Percentiles rank a stretch among this genome's conserved stretches.
phyloP scores from a whole-genome alignment of 2,329 filamentous ascomycete genomes.

The Pseudogymnoascus sp. region DNA sequence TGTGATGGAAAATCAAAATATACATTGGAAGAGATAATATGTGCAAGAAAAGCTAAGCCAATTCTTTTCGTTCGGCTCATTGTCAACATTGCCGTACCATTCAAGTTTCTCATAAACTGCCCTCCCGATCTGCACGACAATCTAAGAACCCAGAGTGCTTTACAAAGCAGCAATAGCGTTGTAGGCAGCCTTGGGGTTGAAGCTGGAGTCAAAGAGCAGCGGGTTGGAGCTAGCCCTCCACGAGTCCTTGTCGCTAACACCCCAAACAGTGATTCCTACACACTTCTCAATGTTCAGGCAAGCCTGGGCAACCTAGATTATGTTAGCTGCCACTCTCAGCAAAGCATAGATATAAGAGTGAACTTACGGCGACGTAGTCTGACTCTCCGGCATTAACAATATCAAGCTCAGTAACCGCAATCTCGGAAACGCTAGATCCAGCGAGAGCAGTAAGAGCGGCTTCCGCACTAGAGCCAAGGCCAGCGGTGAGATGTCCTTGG shows the following conservation, averaged over 20 bases:
- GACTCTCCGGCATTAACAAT: slow-evolving; percentile 43
- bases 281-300: slow-evolving; percentile 26
- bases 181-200: slow-evolving; percentile 42
- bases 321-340: background rate
- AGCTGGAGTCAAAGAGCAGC: slow-evolving; percentile 45
- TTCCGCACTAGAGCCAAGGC: slow-evolving; percentile 43
- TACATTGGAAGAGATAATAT: slow-evolving; percentile 1
- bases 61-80: no score
- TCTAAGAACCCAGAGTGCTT: background rate
- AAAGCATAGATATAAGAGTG: background rate
- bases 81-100: background rate
- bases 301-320: slow-evolving; percentile 20
- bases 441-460: slow-evolving; percentile 32
- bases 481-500: slow-evolving; percentile 46
- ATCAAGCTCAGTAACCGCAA: slow-evolving; percentile 60
- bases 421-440: slow-evolving; percentile 32
- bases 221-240: slow-evolving; percentile 42
- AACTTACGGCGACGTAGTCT: slow-evolving; percentile 19
- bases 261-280: slow-evolving; percentile 29
- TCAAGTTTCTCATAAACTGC: no score
- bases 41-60: background rate
- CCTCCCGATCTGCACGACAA: background rate
- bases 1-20: background rate
- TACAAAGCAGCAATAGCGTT: slow-evolving; percentile 24
- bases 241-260: slow-evolving; percentile 42